Base-by-base conservation (phyloP, 2,329 filamentous ascomycete genomes). In the Albophoma yamanashiensis region DNA sequence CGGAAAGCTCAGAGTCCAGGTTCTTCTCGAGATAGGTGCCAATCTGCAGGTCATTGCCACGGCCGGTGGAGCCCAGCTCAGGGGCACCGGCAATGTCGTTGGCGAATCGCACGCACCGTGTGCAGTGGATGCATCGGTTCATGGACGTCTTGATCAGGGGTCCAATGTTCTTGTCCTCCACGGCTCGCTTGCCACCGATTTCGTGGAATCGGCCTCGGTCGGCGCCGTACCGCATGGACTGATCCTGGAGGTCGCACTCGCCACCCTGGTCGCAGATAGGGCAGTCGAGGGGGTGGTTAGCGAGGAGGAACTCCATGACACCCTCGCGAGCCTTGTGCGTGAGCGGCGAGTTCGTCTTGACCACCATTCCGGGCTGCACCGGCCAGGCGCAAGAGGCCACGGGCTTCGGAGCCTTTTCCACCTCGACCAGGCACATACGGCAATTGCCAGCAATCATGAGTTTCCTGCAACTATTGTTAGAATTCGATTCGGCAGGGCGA, bases 61-160 rank as follows among this genome's bases (percentile, higher is more conserved):
- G 90, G 71, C 94, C 94, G 38, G 89, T 89, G 42, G 92, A 96
- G 67, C 94, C 94, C 69, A 99, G 84, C 76, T 99, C 94, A 42
- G 94, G 92, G 62, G 94, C 94, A 70, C 94, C 94, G 63, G 94
- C 94, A 70, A 99, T 83, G 71, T 99, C 94, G 77, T 97, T 99
- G 73, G 94, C 90, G 77, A 99, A 99, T 72, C 94, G 92, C 68
- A 99, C 86, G 78, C 94, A 99, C 71, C 94, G 87, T 64, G 94
- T 99, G 82, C 94, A 99, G 81, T 99, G 94, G 71, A 99, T 99
- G 77, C 94, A 99, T 74, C 94, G 86, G 83, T 99, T 99, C 94
- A 99, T 99, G 57, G 94, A 99, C 4, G 94, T 99, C 85, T 99
- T 99, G 79, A 99, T 90, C 67, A 99, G 77, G 59, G 94, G 94